phyloP scores from a whole-genome alignment of 2,329 filamentous ascomycete species.

The Monosporascus sp. region DNA sequence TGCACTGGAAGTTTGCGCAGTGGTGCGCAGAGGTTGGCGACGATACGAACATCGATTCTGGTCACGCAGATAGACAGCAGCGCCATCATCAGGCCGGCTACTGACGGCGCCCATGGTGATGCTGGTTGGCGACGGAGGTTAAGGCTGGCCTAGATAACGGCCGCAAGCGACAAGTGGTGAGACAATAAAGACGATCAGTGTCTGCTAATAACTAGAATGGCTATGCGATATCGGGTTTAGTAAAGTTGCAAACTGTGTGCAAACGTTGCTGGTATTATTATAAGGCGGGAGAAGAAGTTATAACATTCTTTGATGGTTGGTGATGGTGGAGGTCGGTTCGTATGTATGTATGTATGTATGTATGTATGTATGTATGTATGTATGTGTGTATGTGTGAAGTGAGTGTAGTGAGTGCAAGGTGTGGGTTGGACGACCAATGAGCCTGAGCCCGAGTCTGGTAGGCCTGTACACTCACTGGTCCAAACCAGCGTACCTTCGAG shows the following conservation, averaged over 20 bases:
- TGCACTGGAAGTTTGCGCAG: background rate
- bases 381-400: background rate
- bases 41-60: constrained; percentile 75
- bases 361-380: background rate
- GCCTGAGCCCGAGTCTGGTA: no score
- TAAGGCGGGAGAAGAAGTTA: background rate
- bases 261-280: background rate
- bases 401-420: no score
- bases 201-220: background rate
- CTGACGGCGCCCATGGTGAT: constrained; percentile 84
- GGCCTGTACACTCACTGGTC: no score
- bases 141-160: constrained; percentile 21
- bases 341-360: background rate
- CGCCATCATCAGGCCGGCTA: constrained; percentile 81
- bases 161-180: constrained; percentile 13
- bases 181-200: background rate
- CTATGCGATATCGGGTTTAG: background rate
- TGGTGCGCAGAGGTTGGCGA: constrained; percentile 9
- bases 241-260: background rate
- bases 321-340: background rate
- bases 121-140: constrained; percentile 16
- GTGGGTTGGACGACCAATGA: no score
- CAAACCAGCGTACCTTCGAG: no score
- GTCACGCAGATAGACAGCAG: constrained; percentile 78
- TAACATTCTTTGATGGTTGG: background rate